Evolutionary conservation across 2,329 filamentous ascomycete genomes (phyloP), one percentile per base, ranked within the genome.

Genomic region (Calonectria pteridis): DNA sequence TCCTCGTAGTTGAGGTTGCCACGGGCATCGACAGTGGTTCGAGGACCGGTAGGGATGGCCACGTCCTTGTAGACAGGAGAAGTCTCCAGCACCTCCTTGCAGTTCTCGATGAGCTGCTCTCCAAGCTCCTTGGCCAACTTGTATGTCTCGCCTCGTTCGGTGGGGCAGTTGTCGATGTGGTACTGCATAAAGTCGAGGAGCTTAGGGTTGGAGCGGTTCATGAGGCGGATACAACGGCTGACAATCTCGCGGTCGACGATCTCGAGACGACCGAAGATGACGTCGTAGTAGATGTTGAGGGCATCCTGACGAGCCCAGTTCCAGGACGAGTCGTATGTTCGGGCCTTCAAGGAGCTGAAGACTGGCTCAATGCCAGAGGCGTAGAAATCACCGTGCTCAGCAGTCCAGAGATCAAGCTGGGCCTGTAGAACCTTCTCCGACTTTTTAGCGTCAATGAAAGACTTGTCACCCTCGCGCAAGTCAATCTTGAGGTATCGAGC

Each of bases 171-270:
- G 82, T 99, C 97, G 82, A 99, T 99, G 87, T 99, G 97, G 81
- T 99, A 98, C 84, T 99, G 97, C 97, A 99, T 99, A 86, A 98
- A 99, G 80, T 99, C 96, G 72, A 99, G 91, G 1, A 99, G 92
- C 43, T 95, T 94, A 3, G 97, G 97, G 84, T 98, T 99, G 40
- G 97, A 98, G 76, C 97, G 94, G 88, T 98, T 99, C 97, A 99
- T 99, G 86, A 99, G 97, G 78, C 95, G 94, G 82, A 99, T 98
- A 87, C 97, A 99, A 84, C 96, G 96, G 86, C 96, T 98, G 83
- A 99, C 97, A 81, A 98, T 99, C 85, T 99, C 97, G 76, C 97
- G 94, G 82, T 99, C 97, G 50, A 99, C 94, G 64, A 93, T 95
- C 88, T 97, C 92, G 68, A 99, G 92, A 74, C 97, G 93, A 72